These are phyloP conservation scores for Brasilioporus rufonigricans DNA, from an alignment of 768 basidiomycete genomes.

Conservation along the genomic window DNA sequence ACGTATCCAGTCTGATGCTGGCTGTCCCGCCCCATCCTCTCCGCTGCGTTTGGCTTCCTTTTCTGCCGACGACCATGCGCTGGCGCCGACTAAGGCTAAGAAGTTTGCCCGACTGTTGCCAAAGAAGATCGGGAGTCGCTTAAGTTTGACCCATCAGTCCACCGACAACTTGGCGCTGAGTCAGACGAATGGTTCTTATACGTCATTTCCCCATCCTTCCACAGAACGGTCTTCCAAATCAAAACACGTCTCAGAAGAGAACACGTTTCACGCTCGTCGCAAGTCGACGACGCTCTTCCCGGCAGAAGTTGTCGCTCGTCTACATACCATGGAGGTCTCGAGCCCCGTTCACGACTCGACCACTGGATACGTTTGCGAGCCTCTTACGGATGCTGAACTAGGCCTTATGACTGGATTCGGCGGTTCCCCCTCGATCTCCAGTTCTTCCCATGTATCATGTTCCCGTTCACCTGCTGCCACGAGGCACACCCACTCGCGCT, in stretches of 20 bases:
- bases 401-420: constrained; percentile 11
- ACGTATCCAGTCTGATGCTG: constrained; percentile 19
- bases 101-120: constrained; percentile 31
- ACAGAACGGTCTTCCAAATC: constrained; percentile 24
- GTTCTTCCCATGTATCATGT: constrained; percentile 9
- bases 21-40: constrained; percentile 25
- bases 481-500: constrained; percentile 21
- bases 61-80: constrained; percentile 21
- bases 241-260: constrained; percentile 29
- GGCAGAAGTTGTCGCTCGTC: constrained; percentile 24
- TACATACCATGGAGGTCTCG: constrained; percentile 33
- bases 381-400: constrained; percentile 30
- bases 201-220: constrained; percentile 25
- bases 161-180: constrained; percentile 25
- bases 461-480: constrained; percentile 5
- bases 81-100: constrained; percentile 20
- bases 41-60: constrained; percentile 26
- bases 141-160: constrained; percentile 25
- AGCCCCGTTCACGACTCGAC: constrained; percentile 21
- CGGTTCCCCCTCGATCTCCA: constrained; percentile 16
- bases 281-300: constrained; percentile 35
- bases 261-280: constrained; percentile 35
- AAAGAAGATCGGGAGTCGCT: constrained; percentile 32
- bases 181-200: constrained; percentile 24
- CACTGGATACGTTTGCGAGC: constrained; percentile 26